Evolutionary conservation across 1,284 basidiomycete species (phyloP).

Genomic region (Ustilago hordei): DNA sequence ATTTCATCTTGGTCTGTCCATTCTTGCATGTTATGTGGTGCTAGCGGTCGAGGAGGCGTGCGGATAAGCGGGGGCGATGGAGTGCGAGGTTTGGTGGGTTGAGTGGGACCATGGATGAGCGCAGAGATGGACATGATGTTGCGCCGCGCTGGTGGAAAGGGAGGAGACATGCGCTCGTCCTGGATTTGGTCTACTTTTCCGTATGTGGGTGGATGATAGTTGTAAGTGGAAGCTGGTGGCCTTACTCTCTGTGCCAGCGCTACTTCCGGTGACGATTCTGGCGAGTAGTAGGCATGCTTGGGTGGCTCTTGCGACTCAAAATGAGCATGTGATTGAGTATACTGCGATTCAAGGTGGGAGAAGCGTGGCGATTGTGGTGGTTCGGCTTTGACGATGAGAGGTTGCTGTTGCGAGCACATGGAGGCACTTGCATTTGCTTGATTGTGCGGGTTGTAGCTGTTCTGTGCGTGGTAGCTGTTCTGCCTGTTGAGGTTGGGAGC

Average conservation of each 20-base stretch:
- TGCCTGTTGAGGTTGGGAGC: background rate
- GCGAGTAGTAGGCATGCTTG: conserved; percentile 27
- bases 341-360: conserved; percentile 4
- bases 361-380: conserved; percentile 27
- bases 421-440: background rate
- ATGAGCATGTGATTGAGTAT: background rate
- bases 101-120: conserved; percentile 40
- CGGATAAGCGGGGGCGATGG: conserved; percentile 25
- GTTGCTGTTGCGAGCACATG: background rate
- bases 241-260: conserved; percentile 33
- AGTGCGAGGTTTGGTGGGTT: conserved; percentile 12
- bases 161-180: conserved; percentile 37
- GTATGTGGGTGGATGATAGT: background rate
- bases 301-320: background rate
- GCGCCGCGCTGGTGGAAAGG: conserved; percentile 30
- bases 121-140: conserved; percentile 57
- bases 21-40: conserved; percentile 13
- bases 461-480: background rate
- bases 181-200: conserved; percentile 16
- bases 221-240: conserved; percentile 3
- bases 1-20: conserved; percentile 48
- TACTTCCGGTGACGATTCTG: conserved; percentile 47
- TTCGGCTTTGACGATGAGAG: conserved; percentile 27
- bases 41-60: conserved; percentile 17
- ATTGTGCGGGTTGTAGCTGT: background rate